phyloP scores from a whole-genome alignment of 2,329 filamentous ascomycete species.

The Penicillium fuscoglaucum region DNA sequence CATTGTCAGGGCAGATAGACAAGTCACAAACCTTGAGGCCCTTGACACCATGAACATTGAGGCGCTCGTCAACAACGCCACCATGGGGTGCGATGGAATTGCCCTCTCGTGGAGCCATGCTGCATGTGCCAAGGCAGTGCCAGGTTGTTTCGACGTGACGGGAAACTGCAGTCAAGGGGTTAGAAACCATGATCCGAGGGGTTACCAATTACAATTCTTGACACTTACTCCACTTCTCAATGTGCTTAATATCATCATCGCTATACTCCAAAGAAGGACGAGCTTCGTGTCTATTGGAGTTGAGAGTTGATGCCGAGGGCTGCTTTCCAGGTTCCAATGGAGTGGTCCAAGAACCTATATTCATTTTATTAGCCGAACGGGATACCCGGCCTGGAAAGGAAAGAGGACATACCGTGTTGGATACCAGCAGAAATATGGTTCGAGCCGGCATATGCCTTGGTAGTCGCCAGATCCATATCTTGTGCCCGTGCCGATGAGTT shows the following conservation, averaged over 20 bases:
- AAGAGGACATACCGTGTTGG: constrained; percentile 58
- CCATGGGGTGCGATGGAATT: constrained; percentile 76
- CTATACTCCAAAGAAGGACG: constrained; percentile 67
- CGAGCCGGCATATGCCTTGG: constrained; percentile 71
- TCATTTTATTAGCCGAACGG: neutral
- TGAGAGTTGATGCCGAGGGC: constrained; percentile 55
- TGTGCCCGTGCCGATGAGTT: constrained; percentile 68
- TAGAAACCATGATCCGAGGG: neutral
- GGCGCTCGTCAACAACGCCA: constrained; percentile 72
- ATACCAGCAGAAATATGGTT: constrained; percentile 71
- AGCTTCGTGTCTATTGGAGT: constrained; percentile 62
- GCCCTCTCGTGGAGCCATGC: constrained; percentile 73
- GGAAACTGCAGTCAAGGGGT: constrained; percentile 49
- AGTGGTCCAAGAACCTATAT: constrained; percentile 59
- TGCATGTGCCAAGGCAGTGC: constrained; percentile 69
- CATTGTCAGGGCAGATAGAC: constrained; percentile 75
- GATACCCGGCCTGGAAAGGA: neutral
- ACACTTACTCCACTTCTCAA: constrained; percentile 61
- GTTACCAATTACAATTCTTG: neutral
- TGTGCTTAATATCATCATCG: constrained; percentile 53
- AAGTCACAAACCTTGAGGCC: constrained; percentile 76
- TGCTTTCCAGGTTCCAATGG: constrained; percentile 58
- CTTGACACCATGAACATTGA: constrained; percentile 76
- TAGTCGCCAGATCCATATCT: constrained; percentile 73
- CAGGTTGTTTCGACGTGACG: constrained; percentile 75